These are phyloP conservation scores for Daedalea quercina DNA, from an alignment of 768 basidiomycete genomes.

Conservation along the genomic window DNA sequence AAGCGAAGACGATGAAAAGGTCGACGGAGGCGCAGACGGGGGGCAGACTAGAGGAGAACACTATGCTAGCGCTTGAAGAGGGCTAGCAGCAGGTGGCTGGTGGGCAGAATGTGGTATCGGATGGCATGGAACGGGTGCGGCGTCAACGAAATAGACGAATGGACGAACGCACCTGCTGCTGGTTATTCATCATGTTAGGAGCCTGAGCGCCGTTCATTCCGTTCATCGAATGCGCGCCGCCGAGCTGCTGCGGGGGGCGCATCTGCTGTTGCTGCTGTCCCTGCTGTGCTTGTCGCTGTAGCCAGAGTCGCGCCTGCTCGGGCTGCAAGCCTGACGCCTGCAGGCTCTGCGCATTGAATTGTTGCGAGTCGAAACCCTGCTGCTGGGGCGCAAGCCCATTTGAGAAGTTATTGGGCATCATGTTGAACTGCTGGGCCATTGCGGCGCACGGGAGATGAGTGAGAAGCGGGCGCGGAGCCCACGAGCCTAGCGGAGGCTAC, in stretches of 20 bases:
- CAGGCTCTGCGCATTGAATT: conserved; percentile 8
- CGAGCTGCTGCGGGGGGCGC: conserved; percentile 7
- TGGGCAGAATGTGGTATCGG: background rate
- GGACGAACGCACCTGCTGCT: conserved; percentile 15
- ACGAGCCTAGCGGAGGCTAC: background rate
- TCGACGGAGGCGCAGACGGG: background rate
- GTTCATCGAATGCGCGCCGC: background rate
- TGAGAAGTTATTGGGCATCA: conserved; percentile 47
- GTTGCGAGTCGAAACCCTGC: conserved; percentile 32
- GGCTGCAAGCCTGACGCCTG: conserved; percentile 32
- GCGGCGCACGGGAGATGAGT: conserved; percentile 16
- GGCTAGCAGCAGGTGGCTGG: background rate
- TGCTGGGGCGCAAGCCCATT: conserved; percentile 36
- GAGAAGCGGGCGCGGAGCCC: conserved; percentile 2
- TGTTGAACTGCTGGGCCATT: conserved; percentile 51
- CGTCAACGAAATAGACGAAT: conserved; percentile 1
- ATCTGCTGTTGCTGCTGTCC: conserved; percentile 13
- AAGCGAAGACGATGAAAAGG: conserved; percentile 13
- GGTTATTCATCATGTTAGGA: conserved; percentile 4
- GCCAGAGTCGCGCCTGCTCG: conserved; percentile 53
- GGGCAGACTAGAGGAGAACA: background rate
- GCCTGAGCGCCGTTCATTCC: background rate
- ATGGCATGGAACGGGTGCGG: conserved; percentile 1
- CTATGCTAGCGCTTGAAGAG: background rate
- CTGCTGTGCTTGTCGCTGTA: conserved; percentile 40